Evolutionary conservation across 345 rosid genomes (phyloP).

Genomic region (Tarenaya hassleriana): DNA sequence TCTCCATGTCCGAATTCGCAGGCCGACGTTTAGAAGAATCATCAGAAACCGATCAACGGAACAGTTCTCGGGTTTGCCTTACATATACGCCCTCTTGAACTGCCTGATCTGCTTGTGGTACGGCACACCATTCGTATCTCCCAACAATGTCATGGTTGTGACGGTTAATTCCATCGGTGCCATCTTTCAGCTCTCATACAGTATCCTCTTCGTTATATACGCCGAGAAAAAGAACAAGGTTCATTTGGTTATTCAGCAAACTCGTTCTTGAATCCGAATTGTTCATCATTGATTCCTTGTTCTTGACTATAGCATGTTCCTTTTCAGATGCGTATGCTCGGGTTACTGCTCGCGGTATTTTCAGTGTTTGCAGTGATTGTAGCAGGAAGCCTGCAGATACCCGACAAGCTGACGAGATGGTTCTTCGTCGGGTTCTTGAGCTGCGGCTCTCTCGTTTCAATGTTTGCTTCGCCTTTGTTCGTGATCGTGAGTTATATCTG

Average conservation of each 20-base stretch:
- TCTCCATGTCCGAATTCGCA: constrained; percentile 26
- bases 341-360: constrained; percentile 47
- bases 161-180: constrained; percentile 75
- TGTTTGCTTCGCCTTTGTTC: constrained; percentile 91
- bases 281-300: not conserved
- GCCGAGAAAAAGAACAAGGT: constrained; percentile 65
- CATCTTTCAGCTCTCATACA: constrained; percentile 59
- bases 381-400: constrained; percentile 56
- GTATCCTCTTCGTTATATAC: constrained; percentile 46
- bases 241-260: not conserved
- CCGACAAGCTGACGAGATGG: constrained; percentile 32
- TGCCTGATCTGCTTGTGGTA: constrained; percentile 85
- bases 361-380: constrained; percentile 40
- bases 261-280: too few species aligned
- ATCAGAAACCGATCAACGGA: constrained; percentile 69
- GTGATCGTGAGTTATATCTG: constrained; percentile 55
- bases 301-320: not conserved
- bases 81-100: constrained; percentile 70
- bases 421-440: constrained; percentile 59
- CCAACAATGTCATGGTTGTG: constrained; percentile 47
- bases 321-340: constrained; percentile 54
- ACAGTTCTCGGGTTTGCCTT: constrained; percentile 83
- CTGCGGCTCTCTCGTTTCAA: constrained; percentile 61
- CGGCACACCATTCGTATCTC: constrained; percentile 62
- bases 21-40: constrained; percentile 84